Conservation (phyloP, 1,284 basidiomycete genomes). For the Earliella scabrosa region DNA sequence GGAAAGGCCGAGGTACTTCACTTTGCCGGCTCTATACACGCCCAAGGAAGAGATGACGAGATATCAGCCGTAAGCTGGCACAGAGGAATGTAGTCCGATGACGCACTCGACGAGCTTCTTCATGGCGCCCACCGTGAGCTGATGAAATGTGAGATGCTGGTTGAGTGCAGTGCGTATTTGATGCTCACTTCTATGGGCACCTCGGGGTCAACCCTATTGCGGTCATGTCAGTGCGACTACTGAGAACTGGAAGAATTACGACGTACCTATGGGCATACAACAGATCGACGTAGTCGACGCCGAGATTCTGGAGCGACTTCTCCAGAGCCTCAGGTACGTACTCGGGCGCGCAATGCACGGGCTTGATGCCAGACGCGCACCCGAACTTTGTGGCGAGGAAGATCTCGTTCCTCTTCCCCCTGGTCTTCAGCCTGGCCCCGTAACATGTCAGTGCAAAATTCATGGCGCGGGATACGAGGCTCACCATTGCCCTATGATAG, state of each 20-base stretch:
- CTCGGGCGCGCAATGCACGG: conserved; percentile 33
- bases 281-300: conserved; percentile 49
- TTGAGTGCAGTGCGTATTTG: background rate
- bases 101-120: background rate
- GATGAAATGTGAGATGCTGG: background rate
- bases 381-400: conserved; percentile 61
- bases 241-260: background rate
- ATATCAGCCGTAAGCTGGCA: background rate
- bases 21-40: background rate
- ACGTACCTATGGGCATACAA: conserved; percentile 47
- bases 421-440: conserved; percentile 40
- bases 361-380: conserved; percentile 22
- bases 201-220: background rate
- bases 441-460: background rate
- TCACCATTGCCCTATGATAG: conserved; percentile 37
- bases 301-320: conserved; percentile 44
- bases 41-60: too few species aligned
- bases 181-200: background rate
- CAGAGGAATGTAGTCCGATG: too few species aligned
- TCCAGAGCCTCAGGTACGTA: conserved; percentile 41
- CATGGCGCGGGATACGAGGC: background rate
- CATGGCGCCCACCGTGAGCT: background rate
- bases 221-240: background rate
- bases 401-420: conserved; percentile 44
- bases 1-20: background rate